A percentile compares a stretch with the other conserved stretches of the same genome.
Conservation (phyloP, 1,139 yeast genomes). For the Suhomyces anneliseae region DNA sequence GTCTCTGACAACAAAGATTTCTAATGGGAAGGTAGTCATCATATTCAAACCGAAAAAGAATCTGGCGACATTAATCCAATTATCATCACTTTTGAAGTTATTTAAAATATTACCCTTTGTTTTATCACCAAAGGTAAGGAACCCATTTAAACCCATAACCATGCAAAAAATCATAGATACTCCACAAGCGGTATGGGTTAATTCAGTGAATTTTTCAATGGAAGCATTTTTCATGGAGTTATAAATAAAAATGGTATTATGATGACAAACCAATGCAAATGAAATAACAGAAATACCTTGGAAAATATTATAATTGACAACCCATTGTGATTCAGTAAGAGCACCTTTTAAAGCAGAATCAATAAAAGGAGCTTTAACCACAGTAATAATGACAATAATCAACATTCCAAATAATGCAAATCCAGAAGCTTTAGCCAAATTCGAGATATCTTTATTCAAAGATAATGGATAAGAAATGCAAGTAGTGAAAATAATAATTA, state of each 20-base stretch:
- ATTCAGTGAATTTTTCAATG: slow-evolving; percentile 64
- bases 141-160: slow-evolving; percentile 79
- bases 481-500: slow-evolving; percentile 68
- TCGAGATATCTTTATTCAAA: slow-evolving; percentile 75
- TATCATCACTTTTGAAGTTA: slow-evolving; percentile 76
- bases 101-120: slow-evolving; percentile 87
- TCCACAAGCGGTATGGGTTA: slow-evolving; percentile 83
- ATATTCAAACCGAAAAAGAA: slow-evolving; percentile 91
- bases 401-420: slow-evolving; percentile 84
- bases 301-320: slow-evolving; percentile 66
- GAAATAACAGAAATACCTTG: slow-evolving; percentile 92
- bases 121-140: slow-evolving; percentile 67
- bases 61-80: slow-evolving; percentile 77
- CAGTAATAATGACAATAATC: slow-evolving; percentile 71
- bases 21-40: slow-evolving; percentile 92
- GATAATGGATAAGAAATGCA: slow-evolving; percentile 83
- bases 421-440: slow-evolving; percentile 84
- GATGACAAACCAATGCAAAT: slow-evolving; percentile 94
- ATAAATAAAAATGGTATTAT: slow-evolving; percentile 85
- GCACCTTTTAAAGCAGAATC: slow-evolving; percentile 48
- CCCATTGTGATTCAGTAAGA: slow-evolving; percentile 47
- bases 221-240: slow-evolving; percentile 80
- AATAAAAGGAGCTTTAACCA: slow-evolving; percentile 69
- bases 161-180: slow-evolving; percentile 80
- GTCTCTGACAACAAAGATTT: slow-evolving; percentile 85